Conservation (phyloP, 164 flowering plant genomes). For the Annona cherimola region DNA sequence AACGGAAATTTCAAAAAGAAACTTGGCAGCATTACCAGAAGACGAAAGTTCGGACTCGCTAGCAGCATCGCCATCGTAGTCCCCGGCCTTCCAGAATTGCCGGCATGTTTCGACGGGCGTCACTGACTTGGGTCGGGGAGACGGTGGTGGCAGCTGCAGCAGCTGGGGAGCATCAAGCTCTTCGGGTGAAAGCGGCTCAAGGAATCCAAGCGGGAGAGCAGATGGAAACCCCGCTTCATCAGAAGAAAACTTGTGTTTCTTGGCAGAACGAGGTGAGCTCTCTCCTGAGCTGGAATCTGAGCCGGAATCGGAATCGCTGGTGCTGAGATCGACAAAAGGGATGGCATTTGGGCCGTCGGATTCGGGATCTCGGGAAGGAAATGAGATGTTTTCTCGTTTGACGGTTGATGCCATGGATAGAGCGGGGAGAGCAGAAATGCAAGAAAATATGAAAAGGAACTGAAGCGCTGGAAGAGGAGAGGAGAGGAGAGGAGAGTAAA, state of each 20-base stretch:
- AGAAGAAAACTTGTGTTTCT: neutral
- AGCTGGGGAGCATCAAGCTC: neutral
- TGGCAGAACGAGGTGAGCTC: neutral
- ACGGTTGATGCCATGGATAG: conserved; percentile 10
- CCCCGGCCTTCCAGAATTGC: conserved; percentile 96
- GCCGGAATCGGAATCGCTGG: conserved; percentile 5
- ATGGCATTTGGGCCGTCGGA: neutral
- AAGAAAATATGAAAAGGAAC: neutral
- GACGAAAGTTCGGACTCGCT: conserved; percentile 18
- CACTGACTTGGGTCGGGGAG: neutral
- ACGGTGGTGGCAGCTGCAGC: neutral
- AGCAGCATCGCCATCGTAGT: conserved; percentile 44
- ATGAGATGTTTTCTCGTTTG: conserved; percentile 7
- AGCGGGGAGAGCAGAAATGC: neutral
- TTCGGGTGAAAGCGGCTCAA: conserved; percentile 16
- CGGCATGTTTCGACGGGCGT: conserved; percentile 16
- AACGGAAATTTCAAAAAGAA: no score
- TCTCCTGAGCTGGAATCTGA: neutral
- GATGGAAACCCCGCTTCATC: neutral
- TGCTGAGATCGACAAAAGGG: conserved; percentile 9
- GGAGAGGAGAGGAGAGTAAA: neutral
- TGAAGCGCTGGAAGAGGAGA: neutral
- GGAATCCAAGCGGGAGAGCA: conserved; percentile 18
- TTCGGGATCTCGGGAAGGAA: neutral
- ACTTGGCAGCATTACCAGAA: neutral